These are phyloP conservation scores for Litsea cubeba DNA, from an alignment of 164 flowering plant species.

Conservation along the genomic window DNA sequence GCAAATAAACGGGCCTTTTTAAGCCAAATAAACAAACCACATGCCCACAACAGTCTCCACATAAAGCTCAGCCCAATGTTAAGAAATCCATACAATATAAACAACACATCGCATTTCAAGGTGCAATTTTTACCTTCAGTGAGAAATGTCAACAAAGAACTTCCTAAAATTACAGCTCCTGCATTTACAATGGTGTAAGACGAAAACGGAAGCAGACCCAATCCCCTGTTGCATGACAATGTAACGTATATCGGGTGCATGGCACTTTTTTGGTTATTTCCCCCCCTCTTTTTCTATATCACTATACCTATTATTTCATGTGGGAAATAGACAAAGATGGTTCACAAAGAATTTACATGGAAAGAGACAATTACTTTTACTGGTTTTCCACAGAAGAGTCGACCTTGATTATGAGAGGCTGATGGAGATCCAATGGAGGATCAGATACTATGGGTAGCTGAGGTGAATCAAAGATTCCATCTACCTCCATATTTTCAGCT, in stretches of 20 bases:
- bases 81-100: background rate
- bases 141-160: background rate
- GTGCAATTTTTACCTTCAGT: background rate
- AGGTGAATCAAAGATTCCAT: conserved; percentile 31
- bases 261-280: background rate
- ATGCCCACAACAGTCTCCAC: background rate
- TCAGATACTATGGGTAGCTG: conserved; percentile 40
- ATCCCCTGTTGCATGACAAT: background rate
- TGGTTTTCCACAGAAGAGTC: conserved; percentile 42
- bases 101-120: background rate
- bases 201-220: background rate
- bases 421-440: conserved; percentile 43
- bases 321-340: background rate
- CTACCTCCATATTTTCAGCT: conserved; percentile 64
- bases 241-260: background rate
- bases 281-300: background rate
- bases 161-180: background rate
- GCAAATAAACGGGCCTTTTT: too few relatives aligned
- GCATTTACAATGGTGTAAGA: background rate
- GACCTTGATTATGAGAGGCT: conserved; percentile 73
- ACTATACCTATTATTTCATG: background rate
- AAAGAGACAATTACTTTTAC: conserved; percentile 28
- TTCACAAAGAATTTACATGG: conserved; percentile 38
- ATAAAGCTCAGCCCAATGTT: background rate
- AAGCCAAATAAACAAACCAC: background rate